Base-by-base conservation (phyloP, 768 basidiomycete genomes). In the Tulasnella calospora region DNA sequence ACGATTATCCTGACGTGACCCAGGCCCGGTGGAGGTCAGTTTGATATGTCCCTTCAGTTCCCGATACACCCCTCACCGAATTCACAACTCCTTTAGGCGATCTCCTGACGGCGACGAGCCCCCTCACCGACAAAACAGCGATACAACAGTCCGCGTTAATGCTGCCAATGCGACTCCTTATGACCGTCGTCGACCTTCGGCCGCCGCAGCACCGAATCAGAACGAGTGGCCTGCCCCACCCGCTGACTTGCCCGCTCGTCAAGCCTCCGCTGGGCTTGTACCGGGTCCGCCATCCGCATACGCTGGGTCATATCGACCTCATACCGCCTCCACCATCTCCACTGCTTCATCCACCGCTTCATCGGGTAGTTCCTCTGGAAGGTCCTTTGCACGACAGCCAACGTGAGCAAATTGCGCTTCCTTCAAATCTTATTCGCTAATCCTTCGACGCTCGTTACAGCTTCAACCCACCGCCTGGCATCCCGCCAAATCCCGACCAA, bases 321-420 rank as follows among this genome's bases (percentile, higher is more conserved):
- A 61, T 23, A 61, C 57, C 23, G 57, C 57, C 30, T 61, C 57
- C 3, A 61, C 57, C 57, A 61, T 61, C 41, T 71, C 71, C 36
- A 71, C 71, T 12, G 36, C 71, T n/a, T 44, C 71, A 7, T 71
- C 71, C 36, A n/a, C 71, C 71, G 71, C 71, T 36, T 71, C 71
- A 17, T 71, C 71, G 2, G 36, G 41, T 13, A 71, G 41, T 71
- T 71, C 71, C 13, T 71, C 71, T 4, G 41, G 35, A 33, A 35
- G 44, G 27, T 47, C 46, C 9, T 1, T 27, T 40, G 21, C 10
- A n/a, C 46, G 47, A 30, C 57, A 36, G 30, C 55, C 55, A 51
- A 76, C 36, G 74, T 76, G 17, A 23, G 41, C 21, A n/a, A 27
- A 1, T 72, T 19, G 71, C 41, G 13, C 41, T 71, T 36, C 71